phyloP scores from a whole-genome alignment of 306 rosid species.

The Rubus idaeus region DNA sequence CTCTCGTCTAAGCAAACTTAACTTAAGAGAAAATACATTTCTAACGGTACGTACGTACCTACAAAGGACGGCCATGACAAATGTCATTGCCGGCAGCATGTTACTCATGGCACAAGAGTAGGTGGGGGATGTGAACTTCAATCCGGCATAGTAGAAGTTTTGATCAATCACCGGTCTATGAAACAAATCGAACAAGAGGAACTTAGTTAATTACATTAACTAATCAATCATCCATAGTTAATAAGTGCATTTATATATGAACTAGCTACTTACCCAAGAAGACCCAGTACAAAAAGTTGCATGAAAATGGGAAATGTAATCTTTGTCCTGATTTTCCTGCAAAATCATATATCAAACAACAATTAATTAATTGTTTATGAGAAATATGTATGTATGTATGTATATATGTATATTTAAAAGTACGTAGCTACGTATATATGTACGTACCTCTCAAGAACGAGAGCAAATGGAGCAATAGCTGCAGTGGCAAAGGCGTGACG shows the following conservation, averaged over 20 bases:
- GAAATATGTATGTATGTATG: not conserved
- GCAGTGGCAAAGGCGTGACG: slow-evolving; percentile 86
- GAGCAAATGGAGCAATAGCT: slow-evolving; percentile 67
- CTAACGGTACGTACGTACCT: slow-evolving; percentile 21
- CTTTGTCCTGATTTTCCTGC: slow-evolving; percentile 75
- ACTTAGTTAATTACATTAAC: not conserved
- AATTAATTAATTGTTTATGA: not conserved
- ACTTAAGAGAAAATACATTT: not conserved
- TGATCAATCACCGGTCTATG: slow-evolving; percentile 90
- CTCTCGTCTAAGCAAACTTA: not conserved
- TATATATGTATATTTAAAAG: no score
- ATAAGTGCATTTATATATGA: not conserved
- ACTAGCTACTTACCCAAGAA: slow-evolving; percentile 61
- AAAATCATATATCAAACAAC: not conserved
- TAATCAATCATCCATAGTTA: not conserved
- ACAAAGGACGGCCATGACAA: slow-evolving; percentile 74
- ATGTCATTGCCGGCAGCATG: slow-evolving; percentile 93
- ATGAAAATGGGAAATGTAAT: slow-evolving; percentile 64
- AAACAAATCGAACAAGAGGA: not conserved
- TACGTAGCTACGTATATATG: not conserved
- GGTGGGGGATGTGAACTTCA: slow-evolving; percentile 83
- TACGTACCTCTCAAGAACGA: slow-evolving; percentile 67
- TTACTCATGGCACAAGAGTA: slow-evolving; percentile 94
- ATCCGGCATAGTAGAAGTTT: slow-evolving; percentile 86
- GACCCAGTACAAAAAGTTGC: slow-evolving; percentile 68